Evolutionary conservation across 2,329 filamentous ascomycete species (phyloP), one percentile per base, ranked within the genome.

Genomic region (Leptographium procerum): DNA sequence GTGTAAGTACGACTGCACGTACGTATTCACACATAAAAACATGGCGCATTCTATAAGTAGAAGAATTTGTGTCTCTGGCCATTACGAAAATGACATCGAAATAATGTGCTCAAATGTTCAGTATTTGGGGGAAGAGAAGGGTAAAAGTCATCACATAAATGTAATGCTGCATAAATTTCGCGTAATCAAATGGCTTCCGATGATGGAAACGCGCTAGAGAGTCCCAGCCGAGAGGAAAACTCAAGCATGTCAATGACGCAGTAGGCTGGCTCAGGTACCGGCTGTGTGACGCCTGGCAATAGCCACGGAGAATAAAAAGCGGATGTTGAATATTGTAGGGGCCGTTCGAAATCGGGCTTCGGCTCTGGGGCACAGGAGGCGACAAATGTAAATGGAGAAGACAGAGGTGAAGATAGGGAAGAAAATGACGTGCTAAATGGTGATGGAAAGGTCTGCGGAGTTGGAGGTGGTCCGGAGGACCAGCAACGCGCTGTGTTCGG

Each of bases 401-500:
- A 19, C 24, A 40, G 31, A 14, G 40, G 34, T 14, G 57, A 47
- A 5, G 53, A 36, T 9, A 26, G 6, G 8, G 48, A 40, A 4
- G 59, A 59, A 3, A 22, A 36, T 1, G 62, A 56, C 24, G 62
- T 61, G 3, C 33, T 33, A 9, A 54, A 58, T 11, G 56, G 52
- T n/a, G 61, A 57, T 3, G 33, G 47, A 40, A 11, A 52, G 22
- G 8, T 43, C 22, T 22, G 52, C 13, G 36, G 33, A 29, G 59
- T 52, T 8, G 61, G 60, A 14, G 60, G 60, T 19, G 47, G 50
- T 19, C 31, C 48, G 13, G 31, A 22, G 0, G 45, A 47, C 53
- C 45, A 56, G 36, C 55, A 57, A 11, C 34, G 22, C 2, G 59
- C 33, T 22, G 62, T 62, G 56, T 54, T 55, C 29, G 62, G 59